These are phyloP conservation scores for Epichloe amarillans DNA, from an alignment of 2,329 filamentous ascomycete species.

Conservation along the genomic window DNA sequence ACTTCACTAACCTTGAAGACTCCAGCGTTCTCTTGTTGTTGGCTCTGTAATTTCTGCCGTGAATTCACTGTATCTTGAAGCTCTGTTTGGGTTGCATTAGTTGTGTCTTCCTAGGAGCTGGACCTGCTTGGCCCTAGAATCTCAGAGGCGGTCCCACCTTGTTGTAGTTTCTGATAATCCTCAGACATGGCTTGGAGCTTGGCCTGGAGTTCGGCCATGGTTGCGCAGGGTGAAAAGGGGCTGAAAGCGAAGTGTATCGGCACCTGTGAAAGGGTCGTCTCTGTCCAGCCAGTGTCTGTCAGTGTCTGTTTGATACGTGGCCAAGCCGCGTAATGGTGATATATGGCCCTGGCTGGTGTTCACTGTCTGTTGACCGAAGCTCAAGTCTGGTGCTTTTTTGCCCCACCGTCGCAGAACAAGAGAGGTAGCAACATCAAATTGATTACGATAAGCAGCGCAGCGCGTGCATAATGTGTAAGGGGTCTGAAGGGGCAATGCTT, in stretches of 20 bases:
- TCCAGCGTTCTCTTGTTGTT: constrained; percentile 82
- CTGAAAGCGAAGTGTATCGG: not conserved
- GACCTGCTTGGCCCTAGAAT: not conserved
- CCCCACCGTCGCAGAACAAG: not conserved
- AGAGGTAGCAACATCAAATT: too few species aligned
- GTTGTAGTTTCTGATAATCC: constrained; percentile 76
- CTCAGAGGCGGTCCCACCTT: constrained; percentile 38
- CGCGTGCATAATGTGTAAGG: not conserved
- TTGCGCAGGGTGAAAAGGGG: not conserved
- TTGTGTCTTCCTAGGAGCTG: not conserved
- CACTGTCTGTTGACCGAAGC: too few species aligned
- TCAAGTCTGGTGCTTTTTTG: too few species aligned
- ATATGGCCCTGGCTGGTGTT: too few species aligned
- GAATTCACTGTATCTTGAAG: constrained; percentile 63
- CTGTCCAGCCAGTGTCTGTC: not conserved
- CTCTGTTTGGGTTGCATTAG: constrained; percentile 37
- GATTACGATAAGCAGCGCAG: not conserved
- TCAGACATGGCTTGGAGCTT: constrained; percentile 73
- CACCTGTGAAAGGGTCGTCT: not conserved
- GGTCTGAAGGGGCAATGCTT: not conserved
- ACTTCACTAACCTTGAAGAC: constrained; percentile 56
- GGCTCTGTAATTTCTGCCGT: constrained; percentile 83
- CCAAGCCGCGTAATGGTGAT: not conserved
- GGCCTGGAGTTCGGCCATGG: constrained; percentile 62
- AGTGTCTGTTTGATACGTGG: not conserved